Evolutionary conservation across 208 protist species (phyloP), one percentile per base, ranked within the genome.

Genomic region (Trypanosoma grayi): DNA sequence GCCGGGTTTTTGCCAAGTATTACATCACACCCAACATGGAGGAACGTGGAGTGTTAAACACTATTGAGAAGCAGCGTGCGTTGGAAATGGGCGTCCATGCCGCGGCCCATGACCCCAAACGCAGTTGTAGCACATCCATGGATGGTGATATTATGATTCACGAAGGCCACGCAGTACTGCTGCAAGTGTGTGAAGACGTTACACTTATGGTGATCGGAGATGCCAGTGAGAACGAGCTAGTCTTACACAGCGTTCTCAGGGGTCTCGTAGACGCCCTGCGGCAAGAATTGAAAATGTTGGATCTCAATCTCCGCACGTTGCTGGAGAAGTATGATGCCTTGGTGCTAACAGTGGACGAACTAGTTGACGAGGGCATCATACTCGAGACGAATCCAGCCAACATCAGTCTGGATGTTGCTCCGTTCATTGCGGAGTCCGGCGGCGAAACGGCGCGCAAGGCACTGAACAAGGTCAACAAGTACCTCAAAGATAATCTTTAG

Each of bases 311-410:
- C 8, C 60, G 74, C 18, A 54, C 70, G 45, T 66, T 97, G 33
- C 70, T 95, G 13, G 83, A 93, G 50, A 89, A 92, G 53, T 97
- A 92, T 68, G 85, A 91, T 33, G 80, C 76, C 11, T 54, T 97
- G n/a, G 53, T 95, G 34, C 79, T 97, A 18, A 85, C 83, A 4
- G 86, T 94, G 18, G 92, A 97, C 46, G 88, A 94, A 64, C 77
- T 95, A 69, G 63, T 97, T n/a, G 92, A 97, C 51, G 87, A 93
- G 27, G 92, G 92, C 20, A 86, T 97, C 31, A 79, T 97, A 31
- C 59, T 97, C 25, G 83, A 93, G 36, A 92, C 83, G 20, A 82
- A 84, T 56, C n/a, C 77, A n/a, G 36, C 27, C 22, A 73, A 53
- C 22, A 67, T 94, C n/a, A 78, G 70, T 2, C 60, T 25, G 0